Percentiles rank a stretch among this genome's conserved stretches.
phyloP scores from a whole-genome alignment of 108 stramenopile species.

The Conticribra guillardii region DNA sequence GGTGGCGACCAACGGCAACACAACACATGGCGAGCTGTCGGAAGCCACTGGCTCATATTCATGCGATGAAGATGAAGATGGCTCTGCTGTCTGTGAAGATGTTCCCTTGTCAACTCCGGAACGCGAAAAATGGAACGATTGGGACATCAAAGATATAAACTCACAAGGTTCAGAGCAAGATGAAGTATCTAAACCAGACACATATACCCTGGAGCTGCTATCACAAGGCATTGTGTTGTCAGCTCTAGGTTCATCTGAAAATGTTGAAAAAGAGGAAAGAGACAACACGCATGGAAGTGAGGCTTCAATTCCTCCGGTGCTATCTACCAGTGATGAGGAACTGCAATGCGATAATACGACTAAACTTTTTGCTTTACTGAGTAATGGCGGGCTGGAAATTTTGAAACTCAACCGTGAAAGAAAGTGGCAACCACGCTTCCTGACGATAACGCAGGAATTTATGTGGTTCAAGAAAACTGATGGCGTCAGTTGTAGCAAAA shows the following conservation, averaged over 20 bases:
- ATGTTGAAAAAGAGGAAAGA: slow-evolving; percentile 37
- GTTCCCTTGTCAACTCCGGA: slow-evolving; percentile 13
- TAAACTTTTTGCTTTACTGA: slow-evolving; percentile 55
- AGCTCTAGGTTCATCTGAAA: slow-evolving; percentile 16
- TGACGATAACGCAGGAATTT: slow-evolving; percentile 76
- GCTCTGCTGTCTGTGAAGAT: slow-evolving; percentile 3
- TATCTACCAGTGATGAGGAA: slow-evolving; percentile 12
- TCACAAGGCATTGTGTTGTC: slow-evolving; percentile 37
- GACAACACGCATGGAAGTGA: neutral
- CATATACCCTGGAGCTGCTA: slow-evolving; percentile 20
- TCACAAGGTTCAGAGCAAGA: neutral
- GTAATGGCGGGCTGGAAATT: slow-evolving; percentile 65
- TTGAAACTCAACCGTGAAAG: slow-evolving; percentile 80
- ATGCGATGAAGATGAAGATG: slow-evolving; percentile 6
- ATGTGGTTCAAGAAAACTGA: slow-evolving; percentile 39
- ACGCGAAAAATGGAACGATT: slow-evolving; percentile 13
- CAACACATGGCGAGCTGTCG: too few relatives aligned
- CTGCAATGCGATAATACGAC: slow-evolving; percentile 44
- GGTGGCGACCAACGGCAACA: too few relatives aligned
- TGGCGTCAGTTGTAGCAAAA: slow-evolving; percentile 24
- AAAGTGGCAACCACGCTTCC: slow-evolving; percentile 77
- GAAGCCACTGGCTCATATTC: too few relatives aligned
- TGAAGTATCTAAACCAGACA: slow-evolving; percentile 3
- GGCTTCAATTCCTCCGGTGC: slow-evolving; percentile 18
- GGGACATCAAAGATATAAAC: slow-evolving; percentile 21